Evolutionary conservation across 352 stramenopile genomes (phyloP), one percentile per base, ranked within the genome.

Genomic region (Paralagenidium karlingii): DNA sequence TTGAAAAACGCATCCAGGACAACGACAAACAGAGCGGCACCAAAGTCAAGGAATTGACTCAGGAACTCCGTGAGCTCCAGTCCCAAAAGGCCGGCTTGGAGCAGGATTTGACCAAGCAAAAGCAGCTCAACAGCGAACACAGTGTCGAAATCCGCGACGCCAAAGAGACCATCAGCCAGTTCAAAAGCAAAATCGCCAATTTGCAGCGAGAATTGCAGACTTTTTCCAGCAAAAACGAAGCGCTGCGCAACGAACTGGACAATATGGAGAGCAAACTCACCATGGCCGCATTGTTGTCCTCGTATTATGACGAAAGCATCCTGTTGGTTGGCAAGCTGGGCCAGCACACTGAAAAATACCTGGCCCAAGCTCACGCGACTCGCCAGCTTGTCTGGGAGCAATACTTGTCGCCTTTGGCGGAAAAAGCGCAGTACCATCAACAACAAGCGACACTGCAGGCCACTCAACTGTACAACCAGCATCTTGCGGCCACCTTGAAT

Each of bases 291-390:
- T 45, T 88, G 53, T 53, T 88, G 34, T 84, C 70, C 38, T 66
- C 62, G 25, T 88, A 88, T 52, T 88, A 84, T 29, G 75, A 88
- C 52, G 68, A 82, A 43, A 64, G 70, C n/a, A 58, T 83, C 36
- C 50, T 75, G 13, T 40, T 83, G 22, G 65, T 65, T 5, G 49
- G 58, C 21, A 52, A 60, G 36, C 49, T 58, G 1, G 50, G 67
- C 15, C 48, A 39, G 7, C 49, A 49, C 28, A 45, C 75, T 22
- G 63, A 63, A 15, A 47, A 76, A 15, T 45, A 60, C 34, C 10
- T 61, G 12, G 44, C 54, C 25, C 68, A 70, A 39, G 55, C 73
- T 0, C 55, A 69, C 39, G 33, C 69, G 15, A 62, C 64, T 31
- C 62, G n/a, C n/a, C 58, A 7, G 56, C 49, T 18, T 60, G 57